Evolutionary conservation across 1,284 basidiomycete species (phyloP).

Genomic region (Phlebopus sp.): DNA sequence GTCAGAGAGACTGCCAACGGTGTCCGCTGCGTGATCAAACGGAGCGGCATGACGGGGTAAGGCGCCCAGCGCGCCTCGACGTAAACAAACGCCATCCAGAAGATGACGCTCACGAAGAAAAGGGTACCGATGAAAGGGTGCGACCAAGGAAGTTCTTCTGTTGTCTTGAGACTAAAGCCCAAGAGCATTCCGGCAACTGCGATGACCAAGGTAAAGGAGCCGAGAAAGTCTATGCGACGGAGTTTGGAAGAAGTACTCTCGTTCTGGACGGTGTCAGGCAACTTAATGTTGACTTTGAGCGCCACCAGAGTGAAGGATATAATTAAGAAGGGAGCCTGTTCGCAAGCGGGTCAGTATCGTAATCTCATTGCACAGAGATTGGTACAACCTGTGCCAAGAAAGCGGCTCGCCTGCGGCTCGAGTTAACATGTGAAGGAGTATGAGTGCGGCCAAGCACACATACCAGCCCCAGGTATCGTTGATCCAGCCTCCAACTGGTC

Average conservation of each 20-base stretch:
- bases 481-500: constrained; percentile 86
- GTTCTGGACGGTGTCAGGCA: constrained; percentile 58
- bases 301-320: constrained; percentile 68
- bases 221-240: constrained; percentile 78
- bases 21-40: constrained; percentile 70
- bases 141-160: constrained; percentile 78
- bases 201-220: constrained; percentile 74
- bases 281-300: constrained; percentile 70
- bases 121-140: constrained; percentile 68
- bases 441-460: constrained; percentile 26
- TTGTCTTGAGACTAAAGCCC: constrained; percentile 76
- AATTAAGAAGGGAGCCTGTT: constrained; percentile 70
- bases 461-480: constrained; percentile 84
- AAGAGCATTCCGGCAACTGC: constrained; percentile 74
- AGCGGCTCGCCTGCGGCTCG: constrained; percentile 53
- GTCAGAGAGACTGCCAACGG: constrained; percentile 77
- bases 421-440: constrained; percentile 12
- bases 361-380: constrained; percentile 6
- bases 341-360: constrained; percentile 9
- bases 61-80: constrained; percentile 73
- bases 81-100: constrained; percentile 58
- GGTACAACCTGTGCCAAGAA: constrained; percentile 63
- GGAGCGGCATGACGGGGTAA: constrained; percentile 85
- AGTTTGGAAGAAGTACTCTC: constrained; percentile 63
- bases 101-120: constrained; percentile 54